Evolutionary conservation across 495 filamentous ascomycete genomes (phyloP), one percentile per base, ranked within the genome.

Genomic region (Terfezia claveryi): DNA sequence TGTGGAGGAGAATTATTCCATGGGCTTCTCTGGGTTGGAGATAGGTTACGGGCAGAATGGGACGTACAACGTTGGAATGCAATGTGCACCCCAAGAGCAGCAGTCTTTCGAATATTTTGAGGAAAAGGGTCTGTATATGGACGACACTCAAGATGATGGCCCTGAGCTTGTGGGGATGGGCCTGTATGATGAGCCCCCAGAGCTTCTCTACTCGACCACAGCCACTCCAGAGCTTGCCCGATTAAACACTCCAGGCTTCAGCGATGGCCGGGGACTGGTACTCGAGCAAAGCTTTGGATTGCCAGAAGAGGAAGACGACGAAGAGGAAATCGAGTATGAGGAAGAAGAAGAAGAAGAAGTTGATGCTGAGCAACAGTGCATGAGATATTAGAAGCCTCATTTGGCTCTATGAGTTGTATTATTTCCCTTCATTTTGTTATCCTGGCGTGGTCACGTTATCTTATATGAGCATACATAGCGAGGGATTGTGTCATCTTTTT

Each of bases 211-310:
- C 50, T 57, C 59, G 54, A 38, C 61, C 49, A 46, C 54, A 60
- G 27, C 59, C 61, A 32, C 61, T 60, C 10, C 44, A 17, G 23
- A 58, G 55, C 8, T 62, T 55, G 36, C 62, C 57, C 20, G 60
- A 61, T 32, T 32, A 60, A 4, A 57, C 60, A 4, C 61, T 60
- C 41, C 57, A 57, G 37, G 56, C 55, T 46, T 9, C 17, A 60
- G 55, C 14, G 38, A 59, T 4, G 60, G 61, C 23, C 59, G 57
- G 37, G 60, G 61, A 38, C 56, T 64, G 36, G 61, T 64, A 41
- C 54, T 64, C 52, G 62, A 64, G 23, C 59, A 57, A 51, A 64
- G 62, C 56, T 64, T 64, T 51, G 60, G 61, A 36, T 41, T 64
- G 36, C 62, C 62, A 12, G 62, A 63, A 53, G 57, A 63, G 17